These are phyloP conservation scores for Monosporascus sp. DNA, from an alignment of 2,329 filamentous ascomycete species.

Conservation along the genomic window DNA sequence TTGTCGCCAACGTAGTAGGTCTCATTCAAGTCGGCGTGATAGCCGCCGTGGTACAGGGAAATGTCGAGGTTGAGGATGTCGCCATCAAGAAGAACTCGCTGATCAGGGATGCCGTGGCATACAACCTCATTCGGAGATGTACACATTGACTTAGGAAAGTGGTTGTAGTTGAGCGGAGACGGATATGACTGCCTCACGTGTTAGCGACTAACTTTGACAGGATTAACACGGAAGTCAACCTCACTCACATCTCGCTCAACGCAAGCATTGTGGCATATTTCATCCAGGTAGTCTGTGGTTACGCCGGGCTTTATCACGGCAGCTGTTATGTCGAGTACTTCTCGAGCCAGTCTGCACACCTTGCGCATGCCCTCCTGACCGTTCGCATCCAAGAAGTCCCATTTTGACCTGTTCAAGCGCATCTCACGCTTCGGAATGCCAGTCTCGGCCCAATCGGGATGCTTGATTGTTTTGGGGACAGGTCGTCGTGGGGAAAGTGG, in stretches of 20 bases:
- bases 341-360: constrained; percentile 64
- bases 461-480: constrained; percentile 57
- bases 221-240: too few species aligned
- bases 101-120: constrained; percentile 93
- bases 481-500: constrained; percentile 52
- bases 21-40: constrained; percentile 93
- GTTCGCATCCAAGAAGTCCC: constrained; percentile 59
- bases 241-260: constrained; percentile 64
- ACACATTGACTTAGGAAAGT: constrained; percentile 95
- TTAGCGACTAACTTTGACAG: too few species aligned
- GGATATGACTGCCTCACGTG: constrained; percentile 66
- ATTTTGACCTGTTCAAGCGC: constrained; percentile 52
- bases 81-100: constrained; percentile 76
- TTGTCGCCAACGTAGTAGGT: constrained; percentile 94
- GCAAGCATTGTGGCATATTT: constrained; percentile 71
- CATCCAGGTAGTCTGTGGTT: constrained; percentile 72
- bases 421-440: constrained; percentile 45
- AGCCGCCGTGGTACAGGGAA: constrained; percentile 84
- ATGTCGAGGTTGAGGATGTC: constrained; percentile 97
- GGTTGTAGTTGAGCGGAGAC: constrained; percentile 85
- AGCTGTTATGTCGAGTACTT: constrained; percentile 70
- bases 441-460: constrained; percentile 65
- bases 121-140: constrained; percentile 94
- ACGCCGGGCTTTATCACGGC: constrained; percentile 64
- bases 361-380: constrained; percentile 69